Base-by-base conservation (phyloP, 805 yeast species). In the Metschnikowia lochheadii region DNA sequence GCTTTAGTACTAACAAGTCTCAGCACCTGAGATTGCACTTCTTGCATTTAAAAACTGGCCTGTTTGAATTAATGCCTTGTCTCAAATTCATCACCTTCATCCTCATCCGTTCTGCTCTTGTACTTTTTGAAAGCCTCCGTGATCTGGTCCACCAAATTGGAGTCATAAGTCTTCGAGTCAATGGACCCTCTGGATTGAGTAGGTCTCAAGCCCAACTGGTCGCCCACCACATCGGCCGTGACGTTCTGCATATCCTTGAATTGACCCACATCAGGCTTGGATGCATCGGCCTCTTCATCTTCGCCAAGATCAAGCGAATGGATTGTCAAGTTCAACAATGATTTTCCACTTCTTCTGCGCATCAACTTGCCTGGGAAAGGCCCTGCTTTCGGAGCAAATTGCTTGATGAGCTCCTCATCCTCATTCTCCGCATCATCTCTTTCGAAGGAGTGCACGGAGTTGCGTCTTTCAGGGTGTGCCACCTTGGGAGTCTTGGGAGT, bases 331-430 rank as follows among this genome's bases (percentile, higher is more conserved):
- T 82, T 84, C 56, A 85, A 75, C 49, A 85, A 69, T 0, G 91
- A 85, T 61, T 83, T 85, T n/a, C 89, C 86, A 31, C 89, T 83
- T 59, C 82, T 80, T 64, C 92, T 81, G 64, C 91, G 77, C 48
- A 72, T 67, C 64, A 85, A 68, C 44, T 72, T 71, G 6, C 81
- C 83, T 13, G 80, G 80, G 68, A 73, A 72, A 33, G 83, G 81
- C 2, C 68, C 80, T 4, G 65, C 66, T 60, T 60, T 75, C 47
- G 72, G 83, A 36, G 73, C 69, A 57, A 70, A 79, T 49, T 67
- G 68, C 51, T 64, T 65, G 51, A 78, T 63, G 35, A 71, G 69
- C 36, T 52, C 53, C 6, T 69, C 72, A 18, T 61, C 61, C 29
- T 60, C 58, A n/a, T 56, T 53, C 14, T 53, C 60, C 15, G 55